These are phyloP conservation scores for Noccaea bulbosa DNA, from an alignment of 345 rosid species.

Conservation along the genomic window DNA sequence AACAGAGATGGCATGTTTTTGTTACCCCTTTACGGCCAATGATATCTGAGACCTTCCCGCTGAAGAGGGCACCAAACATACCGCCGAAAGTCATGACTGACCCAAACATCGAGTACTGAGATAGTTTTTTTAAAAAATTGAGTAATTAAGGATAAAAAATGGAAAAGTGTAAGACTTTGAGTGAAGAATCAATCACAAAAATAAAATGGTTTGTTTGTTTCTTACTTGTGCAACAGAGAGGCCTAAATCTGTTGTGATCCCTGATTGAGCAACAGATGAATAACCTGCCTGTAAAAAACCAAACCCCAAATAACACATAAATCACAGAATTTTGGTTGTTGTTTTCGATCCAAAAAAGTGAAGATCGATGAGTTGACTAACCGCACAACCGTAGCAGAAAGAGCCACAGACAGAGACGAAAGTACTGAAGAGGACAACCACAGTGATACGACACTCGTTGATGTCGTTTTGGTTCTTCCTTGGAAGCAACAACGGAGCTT, in stretches of 20 bases:
- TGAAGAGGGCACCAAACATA: constrained; percentile 47
- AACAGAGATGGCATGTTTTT: neutral
- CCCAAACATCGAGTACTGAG: constrained; percentile 48
- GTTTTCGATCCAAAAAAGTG: neutral
- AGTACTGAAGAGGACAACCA: constrained; percentile 42
- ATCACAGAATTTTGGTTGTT: neutral
- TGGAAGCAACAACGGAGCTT: constrained; percentile 36
- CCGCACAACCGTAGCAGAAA: constrained; percentile 48
- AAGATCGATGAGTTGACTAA: constrained; percentile 29
- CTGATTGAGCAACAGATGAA: constrained; percentile 53
- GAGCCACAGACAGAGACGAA: constrained; percentile 50
- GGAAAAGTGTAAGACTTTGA: neutral
- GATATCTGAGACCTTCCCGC: constrained; percentile 46
- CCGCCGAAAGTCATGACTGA: constrained; percentile 50
- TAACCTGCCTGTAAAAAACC: constrained; percentile 46
- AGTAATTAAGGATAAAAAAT: neutral
- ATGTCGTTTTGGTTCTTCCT: constrained; percentile 38
- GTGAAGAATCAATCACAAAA: neutral
- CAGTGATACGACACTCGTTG: constrained; percentile 45
- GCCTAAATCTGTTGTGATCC: constrained; percentile 48
- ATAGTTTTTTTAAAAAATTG: neutral
- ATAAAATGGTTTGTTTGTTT: neutral
- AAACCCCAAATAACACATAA: neutral
- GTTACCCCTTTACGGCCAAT: constrained; percentile 45
- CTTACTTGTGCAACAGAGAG: constrained; percentile 52